phyloP scores from a whole-genome alignment of 257 asterid species.

The Solanum bulbocastanum region DNA sequence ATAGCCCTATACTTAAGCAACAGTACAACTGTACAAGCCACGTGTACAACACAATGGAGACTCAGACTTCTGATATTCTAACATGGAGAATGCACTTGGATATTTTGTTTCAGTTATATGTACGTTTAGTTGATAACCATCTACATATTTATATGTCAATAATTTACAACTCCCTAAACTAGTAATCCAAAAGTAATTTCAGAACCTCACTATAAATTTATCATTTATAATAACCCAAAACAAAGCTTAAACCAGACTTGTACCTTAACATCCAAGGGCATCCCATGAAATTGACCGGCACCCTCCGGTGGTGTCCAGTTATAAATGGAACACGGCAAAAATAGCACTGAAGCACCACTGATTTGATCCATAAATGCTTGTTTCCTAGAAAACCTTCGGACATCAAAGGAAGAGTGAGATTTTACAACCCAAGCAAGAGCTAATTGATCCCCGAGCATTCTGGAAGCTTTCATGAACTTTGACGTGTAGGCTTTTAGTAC shows the following conservation, averaged over 20 bases:
- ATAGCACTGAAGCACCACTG: conserved; percentile 55
- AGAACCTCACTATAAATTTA: neutral
- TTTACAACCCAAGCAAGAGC: conserved; percentile 85
- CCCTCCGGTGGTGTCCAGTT: conserved; percentile 99
- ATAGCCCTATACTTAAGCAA: neutral
- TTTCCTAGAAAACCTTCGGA: conserved; percentile 39
- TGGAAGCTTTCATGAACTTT: conserved; percentile 74
- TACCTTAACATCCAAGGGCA: conserved; percentile 97
- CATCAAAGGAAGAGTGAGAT: conserved; percentile 48
- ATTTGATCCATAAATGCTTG: conserved; percentile 50
- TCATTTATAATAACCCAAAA: neutral
- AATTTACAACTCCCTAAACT: neutral
- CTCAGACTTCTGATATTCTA: neutral
- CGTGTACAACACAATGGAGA: neutral
- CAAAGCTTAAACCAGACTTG: neutral
- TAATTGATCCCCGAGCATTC: conserved; percentile 96
- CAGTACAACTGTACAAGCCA: neutral
- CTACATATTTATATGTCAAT: neutral
- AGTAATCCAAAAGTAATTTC: neutral
- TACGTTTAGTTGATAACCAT: neutral
- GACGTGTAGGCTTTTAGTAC: conserved; percentile 50
- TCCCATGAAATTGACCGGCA: conserved; percentile 94
- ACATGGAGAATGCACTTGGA: neutral
- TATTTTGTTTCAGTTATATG: neutral
- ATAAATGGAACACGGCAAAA: conserved; percentile 71